Evolutionary conservation across 2,329 filamentous ascomycete species (phyloP), one percentile per base, ranked within the genome.

Genomic region (Cadophora malorum): DNA sequence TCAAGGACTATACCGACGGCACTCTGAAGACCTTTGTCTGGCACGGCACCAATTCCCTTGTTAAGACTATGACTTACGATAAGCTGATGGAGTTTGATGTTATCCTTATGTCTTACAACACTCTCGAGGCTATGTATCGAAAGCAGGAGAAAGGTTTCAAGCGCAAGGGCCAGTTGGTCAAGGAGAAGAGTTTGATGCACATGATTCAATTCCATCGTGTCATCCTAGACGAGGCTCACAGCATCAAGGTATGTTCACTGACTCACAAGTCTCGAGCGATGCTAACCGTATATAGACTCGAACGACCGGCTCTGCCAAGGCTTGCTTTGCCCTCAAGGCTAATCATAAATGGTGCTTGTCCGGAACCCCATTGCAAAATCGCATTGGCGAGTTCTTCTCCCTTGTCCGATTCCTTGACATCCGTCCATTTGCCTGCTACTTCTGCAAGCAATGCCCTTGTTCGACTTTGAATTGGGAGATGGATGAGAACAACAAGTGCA

Each of bases 321-420:
- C 96, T 50, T 98, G 95, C 78, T 98, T 98, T 78, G 94, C 94
- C 0, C 83, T 99, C 52, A 90, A 94, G 69, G 92, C 91, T 21
- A 89, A 86, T 21, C 97, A 96, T 80, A 96, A 96, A 74, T 98
- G 96, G 93, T 99, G 96, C 78, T 84, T 99, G 68, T 96, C 92
- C 19, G 96, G 96, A 9, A 99, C 96, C 0, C 96, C 96, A 0
- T 88, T 99, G 0, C 96, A 99, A 79, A 99, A 98, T 77, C 91
- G 95, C 64, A 98, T 98, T 72, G 95, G 96, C 76, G 95, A 98
- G 78, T 96, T 97, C 79, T 97, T 98, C 80, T 98, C 95, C 0
- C 83, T 98, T 25, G 84, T 99, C 66, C 91, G 96, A 2, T 99
- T 99, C 79, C 86, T 99, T 35, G 91, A 97, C 78, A 85, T 97